These are phyloP conservation scores for Claviceps humidiphila DNA, from an alignment of 2,329 filamentous ascomycete genomes.

Conservation along the genomic window DNA sequence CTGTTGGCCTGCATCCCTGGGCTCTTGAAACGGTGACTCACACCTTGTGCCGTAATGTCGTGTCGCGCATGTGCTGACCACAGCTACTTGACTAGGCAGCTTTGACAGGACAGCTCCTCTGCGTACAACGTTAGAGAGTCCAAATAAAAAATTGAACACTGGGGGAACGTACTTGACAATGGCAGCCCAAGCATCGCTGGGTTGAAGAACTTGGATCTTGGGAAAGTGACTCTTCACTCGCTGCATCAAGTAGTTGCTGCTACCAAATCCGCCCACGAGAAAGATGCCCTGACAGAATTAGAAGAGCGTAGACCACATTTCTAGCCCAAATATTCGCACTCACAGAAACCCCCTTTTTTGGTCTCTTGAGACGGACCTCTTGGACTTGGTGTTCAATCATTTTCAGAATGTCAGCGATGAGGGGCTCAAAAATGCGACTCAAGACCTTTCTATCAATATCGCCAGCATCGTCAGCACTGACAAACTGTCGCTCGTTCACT, in stretches of 20 bases:
- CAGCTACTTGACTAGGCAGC: background rate
- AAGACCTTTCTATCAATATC: background rate
- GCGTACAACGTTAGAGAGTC: background rate
- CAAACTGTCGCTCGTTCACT: background rate
- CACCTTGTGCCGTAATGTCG: background rate
- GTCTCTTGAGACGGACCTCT: background rate
- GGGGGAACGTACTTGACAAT: constrained; percentile 2
- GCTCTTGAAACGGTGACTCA: rapidly evolving
- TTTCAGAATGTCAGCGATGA: constrained; percentile 10
- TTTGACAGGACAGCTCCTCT: constrained; percentile 1
- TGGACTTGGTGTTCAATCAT: constrained; percentile 10
- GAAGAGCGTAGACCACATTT: background rate
- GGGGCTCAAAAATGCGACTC: constrained; percentile 8
- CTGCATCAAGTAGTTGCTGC: constrained; percentile 1
- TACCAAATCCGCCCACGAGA: constrained; percentile 5
- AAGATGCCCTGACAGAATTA: constrained; percentile 1
- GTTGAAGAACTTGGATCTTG: constrained; percentile 2
- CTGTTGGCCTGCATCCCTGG: background rate
- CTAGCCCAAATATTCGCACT: background rate
- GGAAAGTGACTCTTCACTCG: background rate
- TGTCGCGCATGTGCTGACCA: background rate
- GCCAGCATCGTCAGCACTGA: background rate
- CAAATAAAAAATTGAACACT: background rate
- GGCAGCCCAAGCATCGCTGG: constrained; percentile 4
- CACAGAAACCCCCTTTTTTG: background rate